These are phyloP conservation scores for Aspergillus phoenicis DNA, from an alignment of 2,329 filamentous ascomycete genomes.

Conservation along the genomic window DNA sequence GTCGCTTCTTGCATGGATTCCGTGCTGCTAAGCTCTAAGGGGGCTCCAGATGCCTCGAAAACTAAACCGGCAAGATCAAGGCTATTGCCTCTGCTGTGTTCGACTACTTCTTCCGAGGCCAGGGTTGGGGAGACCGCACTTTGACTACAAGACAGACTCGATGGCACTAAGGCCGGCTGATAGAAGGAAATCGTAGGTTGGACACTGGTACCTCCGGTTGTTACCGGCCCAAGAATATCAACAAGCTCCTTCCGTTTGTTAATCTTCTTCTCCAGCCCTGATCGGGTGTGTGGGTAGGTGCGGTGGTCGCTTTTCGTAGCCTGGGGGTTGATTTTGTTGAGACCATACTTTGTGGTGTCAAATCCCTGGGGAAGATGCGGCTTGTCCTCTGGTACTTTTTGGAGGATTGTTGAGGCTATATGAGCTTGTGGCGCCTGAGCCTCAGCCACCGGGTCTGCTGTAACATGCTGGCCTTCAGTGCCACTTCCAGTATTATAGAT, in stretches of 20 bases:
- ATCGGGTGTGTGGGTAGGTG: not conserved
- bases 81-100: not conserved
- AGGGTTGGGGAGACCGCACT: not conserved
- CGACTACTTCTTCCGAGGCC: not conserved
- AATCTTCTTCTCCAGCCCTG: not conserved
- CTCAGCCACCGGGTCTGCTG: not conserved
- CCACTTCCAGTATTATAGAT: conserved; percentile 11
- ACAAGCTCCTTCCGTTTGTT: conserved; percentile 15
- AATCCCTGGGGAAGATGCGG: conserved; percentile 12
- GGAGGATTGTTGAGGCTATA: not conserved
- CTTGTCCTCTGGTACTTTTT: conserved; percentile 6
- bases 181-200: conserved; percentile 17
- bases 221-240: conserved; percentile 15
- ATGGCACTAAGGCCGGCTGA: conserved; percentile 25
- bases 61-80: conserved; percentile 14
- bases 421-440: not conserved
- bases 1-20: not conserved
- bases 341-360: conserved; percentile 23
- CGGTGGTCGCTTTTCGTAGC: not conserved
- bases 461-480: not conserved
- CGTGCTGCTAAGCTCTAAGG: not conserved
- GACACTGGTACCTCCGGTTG: not conserved
- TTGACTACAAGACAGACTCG: not conserved
- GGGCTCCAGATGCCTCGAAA: not conserved
- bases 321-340: conserved; percentile 2